Evolutionary conservation across 352 stramenopile species (phyloP).

Genomic region (Phytophthora vignae): DNA sequence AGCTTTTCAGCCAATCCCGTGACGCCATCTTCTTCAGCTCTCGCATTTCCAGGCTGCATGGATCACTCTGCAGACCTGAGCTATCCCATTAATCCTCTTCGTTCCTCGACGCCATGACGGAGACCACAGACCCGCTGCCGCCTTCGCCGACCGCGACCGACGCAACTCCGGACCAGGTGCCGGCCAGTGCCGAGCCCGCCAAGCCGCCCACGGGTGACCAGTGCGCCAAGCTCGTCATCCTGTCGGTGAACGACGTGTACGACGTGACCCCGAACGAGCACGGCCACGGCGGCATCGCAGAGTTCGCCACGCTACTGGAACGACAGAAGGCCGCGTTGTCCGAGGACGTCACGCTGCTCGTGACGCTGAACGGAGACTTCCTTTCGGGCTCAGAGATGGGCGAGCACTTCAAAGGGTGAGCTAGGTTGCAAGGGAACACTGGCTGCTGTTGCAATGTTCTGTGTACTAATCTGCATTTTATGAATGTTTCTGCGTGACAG

Average conservation of each 20-base stretch:
- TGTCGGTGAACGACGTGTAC: constrained; percentile 83
- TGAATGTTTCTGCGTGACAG: constrained; percentile 29
- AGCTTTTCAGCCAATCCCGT: background rate
- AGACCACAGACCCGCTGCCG: constrained; percentile 25
- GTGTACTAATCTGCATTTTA: constrained; percentile 1
- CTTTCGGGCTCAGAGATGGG: constrained; percentile 72
- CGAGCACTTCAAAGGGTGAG: constrained; percentile 71
- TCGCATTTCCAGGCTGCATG: no score
- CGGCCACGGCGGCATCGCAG: constrained; percentile 62
- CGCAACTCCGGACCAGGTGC: constrained; percentile 3
- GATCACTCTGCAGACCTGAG: no score
- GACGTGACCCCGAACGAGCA: constrained; percentile 73
- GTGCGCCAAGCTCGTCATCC: constrained; percentile 55
- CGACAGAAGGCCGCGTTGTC: constrained; percentile 52
- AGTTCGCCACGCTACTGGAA: constrained; percentile 72
- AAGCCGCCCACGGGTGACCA: constrained; percentile 34
- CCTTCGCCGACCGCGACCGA: constrained; percentile 17
- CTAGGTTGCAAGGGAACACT: background rate
- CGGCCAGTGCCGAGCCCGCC: background rate
- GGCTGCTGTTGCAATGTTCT: background rate
- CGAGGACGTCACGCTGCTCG: constrained; percentile 58
- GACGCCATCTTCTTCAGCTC: constrained; percentile 11
- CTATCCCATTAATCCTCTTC: background rate
- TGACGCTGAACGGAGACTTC: constrained; percentile 85
- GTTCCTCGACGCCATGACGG: constrained; percentile 18